Evolutionary conservation across 2,329 filamentous ascomycete species (phyloP).

Genomic region (Orbilia oligospora): DNA sequence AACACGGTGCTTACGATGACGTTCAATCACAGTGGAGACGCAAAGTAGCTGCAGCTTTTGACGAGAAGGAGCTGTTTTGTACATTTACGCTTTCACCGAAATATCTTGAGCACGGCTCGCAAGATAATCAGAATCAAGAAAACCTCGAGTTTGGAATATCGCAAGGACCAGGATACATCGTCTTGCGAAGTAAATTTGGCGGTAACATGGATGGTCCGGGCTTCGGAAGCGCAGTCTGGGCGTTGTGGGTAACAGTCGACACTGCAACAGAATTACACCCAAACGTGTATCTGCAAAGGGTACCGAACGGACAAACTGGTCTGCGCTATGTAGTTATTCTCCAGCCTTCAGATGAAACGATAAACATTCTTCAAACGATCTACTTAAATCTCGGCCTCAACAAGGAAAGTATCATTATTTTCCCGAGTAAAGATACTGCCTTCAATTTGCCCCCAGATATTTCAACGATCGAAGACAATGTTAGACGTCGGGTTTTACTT

Average conservation of each 20-base stretch:
- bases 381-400: neutral
- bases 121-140: neutral
- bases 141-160: slow-evolving; percentile 10
- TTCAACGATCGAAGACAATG: neutral
- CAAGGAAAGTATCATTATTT: neutral
- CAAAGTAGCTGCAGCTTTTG: slow-evolving; percentile 8
- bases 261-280: neutral
- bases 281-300: neutral
- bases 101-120: neutral
- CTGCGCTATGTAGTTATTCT: slow-evolving; percentile 35
- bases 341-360: slow-evolving; percentile 28
- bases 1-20: neutral
- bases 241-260: slow-evolving; percentile 31
- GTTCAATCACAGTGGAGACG: slow-evolving; percentile 10
- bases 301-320: neutral
- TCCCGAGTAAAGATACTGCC: neutral
- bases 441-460: neutral
- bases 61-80: neutral
- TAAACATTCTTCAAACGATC: neutral
- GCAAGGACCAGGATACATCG: neutral
- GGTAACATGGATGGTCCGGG: neutral
- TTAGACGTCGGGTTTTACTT: slow-evolving; percentile 18
- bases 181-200: slow-evolving; percentile 18
- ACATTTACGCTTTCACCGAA: neutral
- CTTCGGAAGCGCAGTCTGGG: slow-evolving; percentile 39